Percentiles rank a stretch among this genome's conserved stretches.
These are phyloP conservation scores for Viola pubescens DNA, from an alignment of 441 rosid species.

Conservation along the genomic window DNA sequence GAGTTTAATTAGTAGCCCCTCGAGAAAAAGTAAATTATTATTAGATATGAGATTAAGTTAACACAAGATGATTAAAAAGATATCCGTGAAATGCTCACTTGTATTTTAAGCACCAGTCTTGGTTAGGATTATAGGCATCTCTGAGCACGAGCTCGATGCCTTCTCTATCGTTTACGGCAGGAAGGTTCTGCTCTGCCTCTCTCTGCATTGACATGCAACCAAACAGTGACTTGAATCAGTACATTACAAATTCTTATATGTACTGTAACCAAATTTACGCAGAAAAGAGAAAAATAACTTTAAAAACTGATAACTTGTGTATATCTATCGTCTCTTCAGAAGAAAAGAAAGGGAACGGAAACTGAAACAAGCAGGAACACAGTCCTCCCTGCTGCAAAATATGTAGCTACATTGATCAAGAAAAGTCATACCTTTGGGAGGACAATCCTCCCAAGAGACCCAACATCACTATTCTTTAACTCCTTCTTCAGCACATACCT, in stretches of 20 bases:
- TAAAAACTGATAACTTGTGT: neutral
- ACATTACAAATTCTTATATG: neutral
- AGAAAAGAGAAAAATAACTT: neutral
- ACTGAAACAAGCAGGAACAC: slow-evolving; percentile 10
- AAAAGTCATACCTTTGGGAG: slow-evolving; percentile 58
- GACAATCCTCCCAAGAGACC: slow-evolving; percentile 56
- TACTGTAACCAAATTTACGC: slow-evolving; percentile 3
- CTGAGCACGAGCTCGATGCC: slow-evolving; percentile 45
- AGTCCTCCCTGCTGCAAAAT: slow-evolving; percentile 1
- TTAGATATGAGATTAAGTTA: neutral
- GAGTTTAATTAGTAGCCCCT: neutral
- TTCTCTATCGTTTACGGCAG: slow-evolving; percentile 43
- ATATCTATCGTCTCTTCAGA: slow-evolving; percentile 13
- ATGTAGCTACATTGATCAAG: slow-evolving; percentile 4
- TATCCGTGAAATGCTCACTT: slow-evolving; percentile 36
- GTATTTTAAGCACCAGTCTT: slow-evolving; percentile 53
- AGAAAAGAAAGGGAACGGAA: slow-evolving; percentile 11
- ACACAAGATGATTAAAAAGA: neutral
- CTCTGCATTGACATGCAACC: slow-evolving; percentile 34
- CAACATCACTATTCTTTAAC: slow-evolving; percentile 67
- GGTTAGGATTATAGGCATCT: slow-evolving; percentile 30
- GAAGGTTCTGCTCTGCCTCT: slow-evolving; percentile 70
- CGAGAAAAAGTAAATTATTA: too few species aligned
- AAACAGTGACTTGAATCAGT: neutral
- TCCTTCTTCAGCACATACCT: slow-evolving; percentile 43